These are phyloP conservation scores for Mucor indicus DNA, from an alignment of 371 early-diverging fungal genomes.

Conservation along the genomic window DNA sequence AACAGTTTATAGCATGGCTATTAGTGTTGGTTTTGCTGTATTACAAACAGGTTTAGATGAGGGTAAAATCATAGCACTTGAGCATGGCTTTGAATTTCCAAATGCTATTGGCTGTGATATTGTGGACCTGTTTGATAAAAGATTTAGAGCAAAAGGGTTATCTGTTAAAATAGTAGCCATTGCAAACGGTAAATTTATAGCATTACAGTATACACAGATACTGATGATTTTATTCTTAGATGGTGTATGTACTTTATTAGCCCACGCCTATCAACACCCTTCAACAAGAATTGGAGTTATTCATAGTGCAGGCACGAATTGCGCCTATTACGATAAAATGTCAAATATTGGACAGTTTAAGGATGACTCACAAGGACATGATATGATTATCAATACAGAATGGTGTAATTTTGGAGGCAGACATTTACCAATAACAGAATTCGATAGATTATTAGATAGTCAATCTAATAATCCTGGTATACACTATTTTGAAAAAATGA, in stretches of 20 bases:
- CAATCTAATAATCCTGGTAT: constrained; percentile 69
- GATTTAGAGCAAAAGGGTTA: constrained; percentile 40
- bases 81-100: constrained; percentile 44
- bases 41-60: constrained; percentile 40
- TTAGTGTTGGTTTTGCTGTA: constrained; percentile 46
- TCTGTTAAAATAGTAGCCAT: constrained; percentile 46
- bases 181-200: constrained; percentile 34
- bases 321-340: constrained; percentile 71
- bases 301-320: constrained; percentile 94
- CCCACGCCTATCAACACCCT: constrained; percentile 86
- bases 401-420: constrained; percentile 74
- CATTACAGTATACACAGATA: background rate
- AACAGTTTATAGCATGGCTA: constrained; percentile 32
- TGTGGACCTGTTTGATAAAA: constrained; percentile 34
- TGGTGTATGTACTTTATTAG: constrained; percentile 88
- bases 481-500: constrained; percentile 91
- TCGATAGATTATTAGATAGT: constrained; percentile 76
- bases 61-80: constrained; percentile 38
- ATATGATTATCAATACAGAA: constrained; percentile 90
- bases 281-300: constrained; percentile 88
- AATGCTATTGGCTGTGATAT: constrained; percentile 42
- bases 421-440: constrained; percentile 73
- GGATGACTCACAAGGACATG: constrained; percentile 16
- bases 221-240: constrained; percentile 43
- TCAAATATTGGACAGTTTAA: constrained; percentile 31